Evolutionary conservation across 768 basidiomycete genomes (phyloP), one percentile per base, ranked within the genome.

Genomic region (Boletus insuetus): DNA sequence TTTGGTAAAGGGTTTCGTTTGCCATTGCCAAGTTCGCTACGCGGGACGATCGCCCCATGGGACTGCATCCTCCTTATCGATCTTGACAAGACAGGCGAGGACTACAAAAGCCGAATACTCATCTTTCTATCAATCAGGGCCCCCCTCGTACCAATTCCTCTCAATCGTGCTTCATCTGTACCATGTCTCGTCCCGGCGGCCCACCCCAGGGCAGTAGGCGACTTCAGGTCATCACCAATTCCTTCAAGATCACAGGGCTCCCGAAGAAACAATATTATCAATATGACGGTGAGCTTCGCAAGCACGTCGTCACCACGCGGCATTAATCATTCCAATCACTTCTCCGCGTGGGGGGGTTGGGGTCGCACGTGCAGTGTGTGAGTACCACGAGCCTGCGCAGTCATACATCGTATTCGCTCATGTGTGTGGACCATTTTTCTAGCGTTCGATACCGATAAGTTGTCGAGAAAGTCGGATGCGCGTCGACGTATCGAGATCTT

Each of bases 181-280:
- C 42, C 19, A 66, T 66, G 65, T 66, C 65, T 66, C 61, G 53
- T 24, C 48, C 43, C 11, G 46, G 58, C 22, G 60, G 60, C 26
- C 51, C 65, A 20, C 51, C 52, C n/a, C 59, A 62, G 17, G 58
- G 55, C 37, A 6, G 49, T 4, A 50, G 58, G 2, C 59, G 55
- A 7, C 58, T 70, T 26, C 58, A 59, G n/a, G 74, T 75, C 4
- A 14, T 49, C 0, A 75, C 74, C 0, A 75, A 75, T 31, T 72
- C 69, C 0, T 75, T 69, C 53, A 66, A 65, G 46, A 62, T 75
- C 19, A 62, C 58, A 0, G 54, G 59, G 0, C 58, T 73, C 13
- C 74, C 74, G 0, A 53, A 26, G 22, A 67, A 58, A 6, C 0
- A 19, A 0, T 72, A 73, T 2, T 59, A 60, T 41, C 73, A 74